Evolutionary conservation across 805 yeast genomes (phyloP).

Genomic region (Sungouiella blattae): DNA sequence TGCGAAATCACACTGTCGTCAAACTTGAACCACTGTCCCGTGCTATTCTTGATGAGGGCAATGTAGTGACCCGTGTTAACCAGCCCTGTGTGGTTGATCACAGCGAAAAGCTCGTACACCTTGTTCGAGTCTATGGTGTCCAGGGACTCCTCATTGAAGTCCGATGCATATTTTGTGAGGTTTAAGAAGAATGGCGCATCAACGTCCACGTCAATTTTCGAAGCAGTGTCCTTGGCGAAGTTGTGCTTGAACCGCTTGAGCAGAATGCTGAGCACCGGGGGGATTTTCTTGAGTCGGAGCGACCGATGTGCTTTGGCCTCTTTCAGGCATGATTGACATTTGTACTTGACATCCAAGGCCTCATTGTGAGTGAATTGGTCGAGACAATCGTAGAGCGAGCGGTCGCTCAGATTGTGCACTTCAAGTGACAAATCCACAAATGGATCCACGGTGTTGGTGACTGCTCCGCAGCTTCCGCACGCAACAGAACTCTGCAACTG

Average conservation of each 20-base stretch:
- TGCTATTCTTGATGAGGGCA: conserved; percentile 67
- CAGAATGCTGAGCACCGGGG: conserved; percentile 80
- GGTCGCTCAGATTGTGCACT: conserved; percentile 34
- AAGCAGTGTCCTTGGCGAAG: conserved; percentile 42
- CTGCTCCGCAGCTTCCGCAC: conserved; percentile 64
- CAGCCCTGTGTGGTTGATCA: conserved; percentile 86
- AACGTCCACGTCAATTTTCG: conserved; percentile 75
- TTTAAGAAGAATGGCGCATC: conserved; percentile 70
- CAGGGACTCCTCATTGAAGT: conserved; percentile 6
- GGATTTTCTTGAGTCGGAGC: conserved; percentile 62
- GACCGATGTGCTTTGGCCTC: conserved; percentile 66
- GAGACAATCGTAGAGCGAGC: conserved; percentile 59
- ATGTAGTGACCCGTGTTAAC: conserved; percentile 96
- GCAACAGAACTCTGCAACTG: conserved; percentile 73
- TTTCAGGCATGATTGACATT: conserved; percentile 63
- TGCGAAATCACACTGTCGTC: conserved; percentile 83
- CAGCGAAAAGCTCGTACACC: conserved; percentile 78
- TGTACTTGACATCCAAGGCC: conserved; percentile 67
- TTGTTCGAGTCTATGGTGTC: conserved; percentile 26
- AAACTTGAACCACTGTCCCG: conserved; percentile 83
- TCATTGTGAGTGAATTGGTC: conserved; percentile 76
- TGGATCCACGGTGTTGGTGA: conserved; percentile 78
- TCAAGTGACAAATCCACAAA: conserved; percentile 86
- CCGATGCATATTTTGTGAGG: conserved; percentile 54
- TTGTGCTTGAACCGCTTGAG: conserved; percentile 75